A percentile compares a stretch with the other conserved stretches of the same genome.
These are phyloP conservation scores for Colletotrichum sp. DNA, from an alignment of 2,329 filamentous ascomycete species.

Conservation along the genomic window DNA sequence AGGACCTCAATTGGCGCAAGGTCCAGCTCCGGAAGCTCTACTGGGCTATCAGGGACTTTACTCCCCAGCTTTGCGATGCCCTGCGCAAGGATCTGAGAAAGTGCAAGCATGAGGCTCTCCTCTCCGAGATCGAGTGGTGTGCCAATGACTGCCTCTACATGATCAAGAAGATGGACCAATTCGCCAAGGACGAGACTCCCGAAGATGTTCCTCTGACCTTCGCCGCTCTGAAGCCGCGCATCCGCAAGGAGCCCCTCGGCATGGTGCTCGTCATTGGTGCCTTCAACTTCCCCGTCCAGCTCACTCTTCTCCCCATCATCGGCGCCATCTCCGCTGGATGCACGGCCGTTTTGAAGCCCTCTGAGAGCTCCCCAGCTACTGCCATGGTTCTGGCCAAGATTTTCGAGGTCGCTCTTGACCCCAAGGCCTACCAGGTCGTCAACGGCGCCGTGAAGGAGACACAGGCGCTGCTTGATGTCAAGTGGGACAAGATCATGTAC, in stretches of 20 bases:
- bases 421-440: slow-evolving; percentile 75
- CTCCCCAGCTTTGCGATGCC: slow-evolving; percentile 74
- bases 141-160: slow-evolving; percentile 83
- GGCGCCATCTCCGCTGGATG: slow-evolving; percentile 94
- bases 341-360: slow-evolving; percentile 89
- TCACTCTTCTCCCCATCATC: slow-evolving; percentile 78
- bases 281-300: slow-evolving; percentile 92
- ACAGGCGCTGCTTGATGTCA: slow-evolving; percentile 80
- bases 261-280: slow-evolving; percentile 85
- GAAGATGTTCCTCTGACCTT: slow-evolving; percentile 72
- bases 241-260: slow-evolving; percentile 88
- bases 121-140: slow-evolving; percentile 79
- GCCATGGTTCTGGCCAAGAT: slow-evolving; percentile 83
- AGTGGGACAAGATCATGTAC: slow-evolving; percentile 99
- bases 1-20: slow-evolving; percentile 80
- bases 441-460: slow-evolving; percentile 85
- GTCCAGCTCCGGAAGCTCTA: slow-evolving; percentile 92
- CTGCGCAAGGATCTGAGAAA: slow-evolving; percentile 81
- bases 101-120: slow-evolving; percentile 72
- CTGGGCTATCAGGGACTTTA: slow-evolving; percentile 87
- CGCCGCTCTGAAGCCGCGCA: slow-evolving; percentile 72
- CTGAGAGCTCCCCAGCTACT: slow-evolving; percentile 77
- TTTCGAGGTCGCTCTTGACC: slow-evolving; percentile 77
- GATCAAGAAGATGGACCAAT: slow-evolving; percentile 78
- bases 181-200: slow-evolving; percentile 81